Conservation (phyloP, 1,284 basidiomycete genomes). For the Tilletia horrida region DNA sequence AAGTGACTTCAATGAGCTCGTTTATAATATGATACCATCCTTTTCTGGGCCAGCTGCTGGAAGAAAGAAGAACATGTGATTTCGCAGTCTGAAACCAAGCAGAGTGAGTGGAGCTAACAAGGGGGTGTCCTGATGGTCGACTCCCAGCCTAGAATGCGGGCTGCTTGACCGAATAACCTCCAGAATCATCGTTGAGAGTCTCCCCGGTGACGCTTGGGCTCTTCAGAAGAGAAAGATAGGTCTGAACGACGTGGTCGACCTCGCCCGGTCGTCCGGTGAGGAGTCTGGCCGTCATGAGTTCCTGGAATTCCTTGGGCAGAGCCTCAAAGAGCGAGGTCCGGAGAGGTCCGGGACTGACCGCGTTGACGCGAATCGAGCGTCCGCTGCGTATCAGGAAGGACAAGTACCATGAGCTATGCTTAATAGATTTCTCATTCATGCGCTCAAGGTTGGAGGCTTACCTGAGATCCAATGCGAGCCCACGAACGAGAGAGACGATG, state of each 20-base stretch:
- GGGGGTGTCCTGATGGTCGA: too few species aligned
- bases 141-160: too few species aligned
- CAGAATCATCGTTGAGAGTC: background rate
- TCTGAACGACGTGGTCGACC: background rate
- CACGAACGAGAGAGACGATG: background rate
- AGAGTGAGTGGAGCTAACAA: too few species aligned
- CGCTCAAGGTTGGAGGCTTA: too few species aligned
- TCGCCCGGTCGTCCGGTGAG: background rate
- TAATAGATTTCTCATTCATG: too few species aligned
- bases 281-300: background rate
- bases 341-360: background rate
- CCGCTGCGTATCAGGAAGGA: background rate
- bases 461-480: background rate
- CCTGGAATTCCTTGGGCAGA: background rate
- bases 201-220: background rate
- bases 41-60: too few species aligned
- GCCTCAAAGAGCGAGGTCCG: background rate
- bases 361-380: background rate
- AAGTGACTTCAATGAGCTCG: background rate
- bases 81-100: too few species aligned
- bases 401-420: too few species aligned
- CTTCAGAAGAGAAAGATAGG: constrained; percentile 8
- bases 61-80: too few species aligned
- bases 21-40: background rate
- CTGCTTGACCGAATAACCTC: background rate